phyloP scores from a whole-genome alignment of 2,329 filamentous ascomycete species.

The Pseudogymnoascus sp. region DNA sequence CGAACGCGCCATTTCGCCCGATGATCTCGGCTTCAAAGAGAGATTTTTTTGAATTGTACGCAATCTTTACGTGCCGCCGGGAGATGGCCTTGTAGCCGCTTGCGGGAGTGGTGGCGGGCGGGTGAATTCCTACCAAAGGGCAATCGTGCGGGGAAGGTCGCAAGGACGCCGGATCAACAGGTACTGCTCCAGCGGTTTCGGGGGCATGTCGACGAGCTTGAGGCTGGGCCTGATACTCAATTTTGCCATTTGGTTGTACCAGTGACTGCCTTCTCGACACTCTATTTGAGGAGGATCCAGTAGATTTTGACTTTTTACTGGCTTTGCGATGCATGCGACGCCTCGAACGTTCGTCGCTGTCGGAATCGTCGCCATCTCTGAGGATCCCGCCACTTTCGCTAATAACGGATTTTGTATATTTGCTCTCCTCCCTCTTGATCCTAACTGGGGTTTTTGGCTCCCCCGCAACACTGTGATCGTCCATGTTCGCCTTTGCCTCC shows the following conservation, averaged over 20 bases:
- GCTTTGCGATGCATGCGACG: slow-evolving; percentile 36
- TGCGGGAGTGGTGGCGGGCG: slow-evolving; percentile 54
- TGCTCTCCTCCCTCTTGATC: slow-evolving; percentile 37
- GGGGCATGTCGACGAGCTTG: slow-evolving; percentile 40
- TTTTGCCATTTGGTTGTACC: slow-evolving; percentile 22
- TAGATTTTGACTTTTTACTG: slow-evolving; percentile 37
- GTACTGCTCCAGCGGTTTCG: slow-evolving; percentile 51
- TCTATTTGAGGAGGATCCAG: slow-evolving; percentile 35
- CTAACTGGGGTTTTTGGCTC: slow-evolving; percentile 42
- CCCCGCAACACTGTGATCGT: slow-evolving; percentile 42
- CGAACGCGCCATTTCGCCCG: slow-evolving; percentile 61
- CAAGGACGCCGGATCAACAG: slow-evolving; percentile 52
- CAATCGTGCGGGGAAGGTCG: slow-evolving; percentile 55
- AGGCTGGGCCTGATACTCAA: slow-evolving; percentile 44
- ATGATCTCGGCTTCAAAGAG: slow-evolving; percentile 56
- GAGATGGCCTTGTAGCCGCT: slow-evolving; percentile 66
- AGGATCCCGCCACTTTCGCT: slow-evolving; percentile 65
- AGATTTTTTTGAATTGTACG: slow-evolving; percentile 56
- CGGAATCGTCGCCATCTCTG: slow-evolving; percentile 54
- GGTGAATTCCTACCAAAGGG: slow-evolving; percentile 66
- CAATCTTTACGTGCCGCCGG: slow-evolving; percentile 64
- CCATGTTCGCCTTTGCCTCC: slow-evolving; percentile 37
- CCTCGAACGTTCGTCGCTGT: slow-evolving; percentile 44
- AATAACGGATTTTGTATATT: slow-evolving; percentile 51
- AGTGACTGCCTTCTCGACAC: slow-evolving; percentile 26